phyloP scores from a whole-genome alignment of 2,329 filamentous ascomycete species.

The Fusarium miscanthi region DNA sequence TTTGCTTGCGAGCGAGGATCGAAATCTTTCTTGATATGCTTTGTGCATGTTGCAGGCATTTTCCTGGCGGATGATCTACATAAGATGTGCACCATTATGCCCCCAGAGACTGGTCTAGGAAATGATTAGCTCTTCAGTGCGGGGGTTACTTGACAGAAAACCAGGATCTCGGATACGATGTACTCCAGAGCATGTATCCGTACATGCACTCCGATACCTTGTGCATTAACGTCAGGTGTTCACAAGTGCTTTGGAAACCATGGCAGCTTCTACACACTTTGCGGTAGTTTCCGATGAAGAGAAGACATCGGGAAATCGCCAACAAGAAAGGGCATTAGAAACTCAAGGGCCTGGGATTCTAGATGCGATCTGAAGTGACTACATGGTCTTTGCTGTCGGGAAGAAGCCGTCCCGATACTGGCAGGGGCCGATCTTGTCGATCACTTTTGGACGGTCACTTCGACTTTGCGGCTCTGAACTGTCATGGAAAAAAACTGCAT shows the following conservation, averaged over 20 bases:
- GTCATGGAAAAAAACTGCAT: slow-evolving; percentile 8
- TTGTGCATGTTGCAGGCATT: slow-evolving; percentile 12
- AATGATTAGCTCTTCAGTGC: slow-evolving; percentile 23
- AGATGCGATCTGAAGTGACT: slow-evolving; percentile 27
- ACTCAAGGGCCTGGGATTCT: slow-evolving; percentile 4
- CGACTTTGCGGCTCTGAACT: slow-evolving; percentile 39
- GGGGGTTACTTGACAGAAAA: slow-evolving; percentile 20
- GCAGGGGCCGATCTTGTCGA: slow-evolving; percentile 46
- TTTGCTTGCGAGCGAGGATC: neutral
- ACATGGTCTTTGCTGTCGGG: slow-evolving; percentile 32
- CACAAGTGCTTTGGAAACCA: neutral
- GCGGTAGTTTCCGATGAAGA: neutral
- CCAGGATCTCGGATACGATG: slow-evolving; percentile 17
- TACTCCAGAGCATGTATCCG: neutral
- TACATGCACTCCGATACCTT: neutral
- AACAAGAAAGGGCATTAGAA: neutral
- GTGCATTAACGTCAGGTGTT: neutral
- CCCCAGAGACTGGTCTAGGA: slow-evolving; percentile 23
- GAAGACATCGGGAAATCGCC: neutral
- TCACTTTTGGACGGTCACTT: slow-evolving; percentile 28
- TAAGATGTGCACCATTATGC: slow-evolving; percentile 45
- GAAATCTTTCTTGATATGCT: slow-evolving; percentile 1
- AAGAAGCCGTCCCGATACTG: slow-evolving; percentile 37
- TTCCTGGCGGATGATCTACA: slow-evolving; percentile 41
- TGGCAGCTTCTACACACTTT: neutral